phyloP scores from a whole-genome alignment of 768 basidiomycete species.

The Agrocybe chaxingu region DNA sequence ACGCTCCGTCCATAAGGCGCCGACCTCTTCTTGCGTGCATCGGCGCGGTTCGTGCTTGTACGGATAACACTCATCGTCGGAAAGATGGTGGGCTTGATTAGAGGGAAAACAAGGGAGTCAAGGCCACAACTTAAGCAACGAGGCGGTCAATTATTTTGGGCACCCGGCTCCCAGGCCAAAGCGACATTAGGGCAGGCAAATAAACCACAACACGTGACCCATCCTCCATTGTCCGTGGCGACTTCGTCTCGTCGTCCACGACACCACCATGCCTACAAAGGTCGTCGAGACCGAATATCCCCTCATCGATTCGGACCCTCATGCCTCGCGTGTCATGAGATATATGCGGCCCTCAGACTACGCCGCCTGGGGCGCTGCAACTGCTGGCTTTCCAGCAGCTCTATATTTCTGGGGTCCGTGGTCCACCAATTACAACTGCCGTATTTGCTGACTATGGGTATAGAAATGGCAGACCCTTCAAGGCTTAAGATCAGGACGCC shows the following conservation, averaged over 20 bases:
- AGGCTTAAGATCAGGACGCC: slow-evolving; percentile 33
- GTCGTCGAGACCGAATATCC: slow-evolving; percentile 69
- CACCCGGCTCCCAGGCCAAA: slow-evolving; percentile 10
- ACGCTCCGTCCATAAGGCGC: slow-evolving; percentile 47
- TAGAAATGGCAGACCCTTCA: slow-evolving; percentile 51
- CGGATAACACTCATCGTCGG: slow-evolving; percentile 58
- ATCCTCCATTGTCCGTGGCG: slow-evolving; percentile 28
- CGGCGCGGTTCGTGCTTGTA: slow-evolving; percentile 32
- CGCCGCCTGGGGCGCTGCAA: slow-evolving; percentile 75
- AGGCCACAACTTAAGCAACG: slow-evolving; percentile 10
- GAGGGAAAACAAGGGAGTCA: slow-evolving; percentile 12
- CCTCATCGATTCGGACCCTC: slow-evolving; percentile 92
- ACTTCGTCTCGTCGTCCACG: slow-evolving; percentile 12
- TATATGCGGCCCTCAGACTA: slow-evolving; percentile 91
- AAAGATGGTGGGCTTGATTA: slow-evolving; percentile 1
- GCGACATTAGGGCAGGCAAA: slow-evolving; percentile 31
- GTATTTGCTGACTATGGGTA: slow-evolving; percentile 8
- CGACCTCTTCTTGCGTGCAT: slow-evolving; percentile 25
- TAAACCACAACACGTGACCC: slow-evolving; percentile 26
- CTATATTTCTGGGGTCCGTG: slow-evolving; percentile 80
- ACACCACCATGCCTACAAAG: slow-evolving; percentile 45
- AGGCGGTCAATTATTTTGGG: slow-evolving; percentile 13
- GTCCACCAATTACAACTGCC: slow-evolving; percentile 2
- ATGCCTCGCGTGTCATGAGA: slow-evolving; percentile 79
- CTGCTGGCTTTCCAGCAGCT: slow-evolving; percentile 77